Evolutionary conservation across 2,329 filamentous ascomycete genomes (phyloP), one percentile per base, ranked within the genome.

Genomic region (Colletotrichum chrysophilum): DNA sequence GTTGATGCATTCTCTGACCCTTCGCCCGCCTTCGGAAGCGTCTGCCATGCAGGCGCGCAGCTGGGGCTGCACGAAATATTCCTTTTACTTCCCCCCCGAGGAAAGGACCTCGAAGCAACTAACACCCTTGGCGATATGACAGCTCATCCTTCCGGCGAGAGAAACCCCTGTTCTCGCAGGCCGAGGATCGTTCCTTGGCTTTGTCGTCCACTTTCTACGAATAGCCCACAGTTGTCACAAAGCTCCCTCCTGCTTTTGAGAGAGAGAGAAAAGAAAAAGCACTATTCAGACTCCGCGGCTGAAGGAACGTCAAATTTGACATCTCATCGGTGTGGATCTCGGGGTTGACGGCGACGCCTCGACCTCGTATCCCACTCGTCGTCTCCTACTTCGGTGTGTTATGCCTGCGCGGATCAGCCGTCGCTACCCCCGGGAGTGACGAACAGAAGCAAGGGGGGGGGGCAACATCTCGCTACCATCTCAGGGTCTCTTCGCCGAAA

Each of bases 381-480:
- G 43, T 62, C 73, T 65, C 38, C 43, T 58, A 34, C 70, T 32
- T 58, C 62, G 73, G 32, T 64, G 69, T 68, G 64, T 64, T 24
- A 68, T 71, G 43, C 69, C 64, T 73, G 73, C 56, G 73, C 34
- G 32, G 48, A 73, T 73, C 69, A 64, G 64, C 70, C 70, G 38
- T 56, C 68, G 38, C 10, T 7, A 28, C 30, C 30, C 43, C 55
- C 34, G n/a, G 64, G 56, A 5, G 56, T 30, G 21, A 34, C 64
- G 56, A 52, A 36, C 32, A 36, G n/a, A 28, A 26, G 32, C 36
- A 21, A 60, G 24, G 26, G 62, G 58, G 26, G 32, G 6, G 62
- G 18, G 38, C 21, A 34, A 32, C 12, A 32, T 36, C 24, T 48
- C 34, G 10, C 28, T 48, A 32, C 16, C 34, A 10, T 26, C 32